phyloP scores from a whole-genome alignment of 495 filamentous ascomycete species.

The Hypoxylon lenormandii region DNA sequence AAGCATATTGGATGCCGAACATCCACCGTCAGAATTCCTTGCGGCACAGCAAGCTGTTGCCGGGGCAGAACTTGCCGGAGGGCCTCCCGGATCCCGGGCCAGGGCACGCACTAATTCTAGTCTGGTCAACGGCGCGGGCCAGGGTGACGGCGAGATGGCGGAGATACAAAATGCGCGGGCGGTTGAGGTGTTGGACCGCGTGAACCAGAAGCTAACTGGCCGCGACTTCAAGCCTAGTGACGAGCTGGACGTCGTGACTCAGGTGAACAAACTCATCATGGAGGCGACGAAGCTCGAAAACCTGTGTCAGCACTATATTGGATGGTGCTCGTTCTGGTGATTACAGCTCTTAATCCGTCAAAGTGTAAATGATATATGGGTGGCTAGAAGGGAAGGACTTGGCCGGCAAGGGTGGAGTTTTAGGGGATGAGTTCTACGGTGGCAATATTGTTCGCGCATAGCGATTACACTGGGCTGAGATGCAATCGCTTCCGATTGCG shows the following conservation, averaged over 20 bases:
- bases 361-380: not conserved
- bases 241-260: slow-evolving; percentile 85
- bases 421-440: no score
- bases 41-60: slow-evolving; percentile 57
- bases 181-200: slow-evolving; percentile 87
- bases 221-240: slow-evolving; percentile 75
- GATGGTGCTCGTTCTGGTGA: slow-evolving; percentile 95
- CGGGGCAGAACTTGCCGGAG: slow-evolving; percentile 60
- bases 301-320: slow-evolving; percentile 98
- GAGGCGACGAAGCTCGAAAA: slow-evolving; percentile 98
- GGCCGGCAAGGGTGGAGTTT: not conserved
- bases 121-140: slow-evolving; percentile 53
- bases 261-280: slow-evolving; percentile 91
- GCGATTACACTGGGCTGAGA: no score
- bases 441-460: no score
- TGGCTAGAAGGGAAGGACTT: slow-evolving; percentile 3
- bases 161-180: slow-evolving; percentile 95
- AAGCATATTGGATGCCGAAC: slow-evolving; percentile 76
- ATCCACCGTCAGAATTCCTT: slow-evolving; percentile 63
- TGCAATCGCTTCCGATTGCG: no score
- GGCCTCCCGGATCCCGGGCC: slow-evolving; percentile 61
- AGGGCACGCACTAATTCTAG: slow-evolving; percentile 68
- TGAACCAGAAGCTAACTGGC: slow-evolving; percentile 92
- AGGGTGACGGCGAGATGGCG: slow-evolving; percentile 58
- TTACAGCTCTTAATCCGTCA: not conserved